Percentiles rank a stretch among this genome's conserved stretches.
phyloP scores from a whole-genome alignment of 306 rosid species.

The Aeschynomene evenia region DNA sequence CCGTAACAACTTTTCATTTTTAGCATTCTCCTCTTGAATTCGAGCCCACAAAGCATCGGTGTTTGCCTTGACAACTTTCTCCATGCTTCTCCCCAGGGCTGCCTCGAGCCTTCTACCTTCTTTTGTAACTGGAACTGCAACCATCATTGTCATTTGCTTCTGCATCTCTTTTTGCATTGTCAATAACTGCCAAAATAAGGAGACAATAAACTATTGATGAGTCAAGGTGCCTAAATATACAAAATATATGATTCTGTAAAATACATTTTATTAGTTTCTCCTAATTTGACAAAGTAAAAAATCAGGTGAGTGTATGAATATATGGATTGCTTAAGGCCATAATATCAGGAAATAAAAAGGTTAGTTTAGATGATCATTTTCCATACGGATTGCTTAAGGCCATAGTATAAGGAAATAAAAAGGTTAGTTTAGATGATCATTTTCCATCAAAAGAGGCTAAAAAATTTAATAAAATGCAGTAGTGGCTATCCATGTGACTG shows the following conservation, averaged over 20 bases:
- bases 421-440: background rate
- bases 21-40: slow-evolving; percentile 63
- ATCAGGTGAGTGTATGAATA: background rate
- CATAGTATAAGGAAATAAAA: slow-evolving; percentile 1
- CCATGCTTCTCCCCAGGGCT: slow-evolving; percentile 56
- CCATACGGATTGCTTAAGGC: background rate
- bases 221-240: slow-evolving; percentile 17
- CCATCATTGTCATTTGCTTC: slow-evolving; percentile 69
- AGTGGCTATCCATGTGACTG: slow-evolving; percentile 2
- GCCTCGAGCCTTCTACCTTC: slow-evolving; percentile 92
- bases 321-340: background rate
- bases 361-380: too few relatives aligned
- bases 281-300: background rate
- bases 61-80: slow-evolving; percentile 62
- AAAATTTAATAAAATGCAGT: background rate
- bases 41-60: slow-evolving; percentile 83
- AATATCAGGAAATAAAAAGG: background rate
- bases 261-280: background rate
- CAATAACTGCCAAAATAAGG: slow-evolving; percentile 45
- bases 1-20: slow-evolving; percentile 69
- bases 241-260: slow-evolving; percentile 5
- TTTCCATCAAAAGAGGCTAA: slow-evolving; percentile 10
- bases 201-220: slow-evolving; percentile 7
- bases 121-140: slow-evolving; percentile 74
- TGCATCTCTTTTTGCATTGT: slow-evolving; percentile 65